A percentile compares a stretch with the other conserved stretches of the same genome.
Conservation (phyloP, 2,329 filamentous ascomycete species). For the Pestalotiopsis sp. region DNA sequence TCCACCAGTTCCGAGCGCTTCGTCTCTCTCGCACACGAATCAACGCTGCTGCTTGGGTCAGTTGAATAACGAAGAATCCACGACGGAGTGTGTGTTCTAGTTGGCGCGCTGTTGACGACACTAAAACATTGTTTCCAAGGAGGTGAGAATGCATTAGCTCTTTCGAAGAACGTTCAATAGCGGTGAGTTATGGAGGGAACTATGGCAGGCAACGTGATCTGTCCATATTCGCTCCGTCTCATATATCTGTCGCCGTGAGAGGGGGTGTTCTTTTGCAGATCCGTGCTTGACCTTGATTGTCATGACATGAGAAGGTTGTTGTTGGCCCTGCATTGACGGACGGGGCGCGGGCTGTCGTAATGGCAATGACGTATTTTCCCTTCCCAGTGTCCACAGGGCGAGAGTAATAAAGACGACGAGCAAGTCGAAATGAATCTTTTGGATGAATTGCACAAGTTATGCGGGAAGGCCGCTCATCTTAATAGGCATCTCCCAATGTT, state of each 20-base stretch:
- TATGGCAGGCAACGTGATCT: not conserved
- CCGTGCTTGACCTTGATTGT: not conserved
- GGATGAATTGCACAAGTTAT: not conserved
- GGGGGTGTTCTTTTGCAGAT: not conserved
- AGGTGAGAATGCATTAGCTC: not conserved
- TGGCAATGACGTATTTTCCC: not conserved
- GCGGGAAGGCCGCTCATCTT: not conserved
- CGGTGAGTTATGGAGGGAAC: not conserved
- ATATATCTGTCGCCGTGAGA: not conserved
- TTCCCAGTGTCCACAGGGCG: not conserved
- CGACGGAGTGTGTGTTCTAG: not conserved
- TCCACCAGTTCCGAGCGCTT: not conserved
- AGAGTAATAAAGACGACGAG: not conserved
- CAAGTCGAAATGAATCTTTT: not conserved
- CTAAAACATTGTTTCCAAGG: not conserved
- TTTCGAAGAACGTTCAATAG: not conserved
- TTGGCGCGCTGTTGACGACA: not conserved
- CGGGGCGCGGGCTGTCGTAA: not conserved
- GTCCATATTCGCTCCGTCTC: not conserved
- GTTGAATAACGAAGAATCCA: not conserved
- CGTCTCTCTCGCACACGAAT: not conserved
- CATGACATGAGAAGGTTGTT: not conserved
- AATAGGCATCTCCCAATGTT: not conserved
- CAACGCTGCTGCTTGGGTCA: not conserved
- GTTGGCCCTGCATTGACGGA: not conserved